A percentile compares a stretch with the other conserved stretches of the same genome.
Evolutionary conservation across 2,329 filamentous ascomycete species (phyloP).

Genomic region (Scytalidium lignicola): DNA sequence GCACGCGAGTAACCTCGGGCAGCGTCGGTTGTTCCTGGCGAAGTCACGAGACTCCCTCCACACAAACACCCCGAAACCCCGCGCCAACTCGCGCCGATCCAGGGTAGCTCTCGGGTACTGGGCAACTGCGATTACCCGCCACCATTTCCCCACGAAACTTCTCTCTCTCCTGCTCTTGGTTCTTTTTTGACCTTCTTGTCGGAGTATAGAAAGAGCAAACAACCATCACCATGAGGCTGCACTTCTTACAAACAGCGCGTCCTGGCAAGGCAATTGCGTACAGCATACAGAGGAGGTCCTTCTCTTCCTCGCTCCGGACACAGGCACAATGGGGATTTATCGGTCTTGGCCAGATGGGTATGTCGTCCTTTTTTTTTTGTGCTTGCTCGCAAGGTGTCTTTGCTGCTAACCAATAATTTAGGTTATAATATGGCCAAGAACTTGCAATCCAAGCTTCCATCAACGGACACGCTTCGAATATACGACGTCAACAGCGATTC

Average conservation of each 20-base stretch:
- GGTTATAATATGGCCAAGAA: constrained; percentile 72
- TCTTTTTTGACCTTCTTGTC: not conserved
- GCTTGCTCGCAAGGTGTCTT: constrained; percentile 8
- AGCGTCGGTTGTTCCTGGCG: not conserved
- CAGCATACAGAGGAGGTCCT: constrained; percentile 26
- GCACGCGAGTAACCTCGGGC: not conserved
- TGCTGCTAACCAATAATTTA: constrained; percentile 27
- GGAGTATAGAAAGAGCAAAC: not conserved
- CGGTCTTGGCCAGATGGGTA: constrained; percentile 57
- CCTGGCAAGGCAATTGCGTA: constrained; percentile 15
- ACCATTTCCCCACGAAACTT: not conserved
- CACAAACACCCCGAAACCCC: not conserved
- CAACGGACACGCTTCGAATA: constrained; percentile 56
- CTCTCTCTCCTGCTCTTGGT: not conserved
- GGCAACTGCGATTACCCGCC: not conserved
- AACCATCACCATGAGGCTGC: constrained; percentile 18
- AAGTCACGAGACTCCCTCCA: not conserved
- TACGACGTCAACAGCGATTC: constrained; percentile 60
- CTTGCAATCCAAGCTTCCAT: constrained; percentile 59
- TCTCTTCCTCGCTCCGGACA: constrained; percentile 40
- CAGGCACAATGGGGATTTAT: constrained; percentile 54
- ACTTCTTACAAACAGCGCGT: constrained; percentile 16
- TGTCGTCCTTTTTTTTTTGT: constrained; percentile 15
- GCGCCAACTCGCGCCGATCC: not conserved
- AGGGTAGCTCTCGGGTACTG: not conserved